These are phyloP conservation scores for Candida sojae DNA, from an alignment of 1,139 yeast species.

Conservation along the genomic window DNA sequence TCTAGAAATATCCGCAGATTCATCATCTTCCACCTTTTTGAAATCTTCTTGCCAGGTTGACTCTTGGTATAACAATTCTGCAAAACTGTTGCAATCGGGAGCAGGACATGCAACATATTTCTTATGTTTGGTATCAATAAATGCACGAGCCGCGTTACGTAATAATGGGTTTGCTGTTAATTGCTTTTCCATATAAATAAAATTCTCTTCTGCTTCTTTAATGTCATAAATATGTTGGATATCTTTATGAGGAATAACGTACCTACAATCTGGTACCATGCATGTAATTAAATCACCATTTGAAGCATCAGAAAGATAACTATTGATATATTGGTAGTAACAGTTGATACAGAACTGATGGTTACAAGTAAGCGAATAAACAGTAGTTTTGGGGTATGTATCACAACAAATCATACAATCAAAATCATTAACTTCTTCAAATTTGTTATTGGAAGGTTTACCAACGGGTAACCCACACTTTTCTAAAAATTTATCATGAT, in stretches of 20 bases:
- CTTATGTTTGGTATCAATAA: conserved; percentile 51
- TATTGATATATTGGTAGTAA: conserved; percentile 59
- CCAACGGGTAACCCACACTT: conserved; percentile 49
- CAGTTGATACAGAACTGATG: conserved; percentile 74
- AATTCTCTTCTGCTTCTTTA: conserved; percentile 5
- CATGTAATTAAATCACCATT: conserved; percentile 66
- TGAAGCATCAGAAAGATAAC: conserved; percentile 34
- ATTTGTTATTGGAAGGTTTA: conserved; percentile 18
- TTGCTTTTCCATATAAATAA: conserved; percentile 9
- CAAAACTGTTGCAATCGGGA: conserved; percentile 68
- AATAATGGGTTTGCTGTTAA: conserved; percentile 19
- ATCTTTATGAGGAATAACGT: conserved; percentile 35
- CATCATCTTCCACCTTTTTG: conserved; percentile 16
- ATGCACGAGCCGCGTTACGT: conserved; percentile 41
- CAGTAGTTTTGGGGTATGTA: conserved; percentile 32
- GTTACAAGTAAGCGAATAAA: conserved; percentile 63
- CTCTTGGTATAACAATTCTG: conserved; percentile 30
- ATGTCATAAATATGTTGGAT: conserved; percentile 21
- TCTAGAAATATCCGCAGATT: conserved; percentile 26
- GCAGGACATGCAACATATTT: conserved; percentile 81
- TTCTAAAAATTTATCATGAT: conserved; percentile 42
- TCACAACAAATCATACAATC: conserved; percentile 76
- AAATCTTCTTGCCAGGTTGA: not conserved
- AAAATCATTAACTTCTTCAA: conserved; percentile 29
- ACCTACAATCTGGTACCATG: conserved; percentile 48